Conservation (phyloP, 805 yeast species). For the Ogataea ramenticola region DNA sequence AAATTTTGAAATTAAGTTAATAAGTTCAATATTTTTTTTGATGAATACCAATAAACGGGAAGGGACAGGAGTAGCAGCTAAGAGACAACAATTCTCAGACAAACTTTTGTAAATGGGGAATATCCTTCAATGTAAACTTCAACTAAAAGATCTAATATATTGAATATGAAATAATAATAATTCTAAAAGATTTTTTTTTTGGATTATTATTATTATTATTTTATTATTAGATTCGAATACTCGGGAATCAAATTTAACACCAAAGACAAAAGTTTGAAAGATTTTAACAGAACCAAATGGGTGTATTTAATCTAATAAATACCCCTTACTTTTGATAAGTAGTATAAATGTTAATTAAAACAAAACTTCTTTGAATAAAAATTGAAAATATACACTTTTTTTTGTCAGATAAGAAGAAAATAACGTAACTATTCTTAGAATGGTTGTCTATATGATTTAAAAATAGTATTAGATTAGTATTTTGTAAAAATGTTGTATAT, state of each 20-base stretch:
- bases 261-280: constrained; percentile 17
- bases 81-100: constrained; percentile 2
- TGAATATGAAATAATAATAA: too few species aligned
- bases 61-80: constrained; percentile 4
- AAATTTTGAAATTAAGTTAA: background rate
- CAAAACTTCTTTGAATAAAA: constrained; percentile 1
- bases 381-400: constrained; percentile 6
- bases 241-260: constrained; percentile 23
- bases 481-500: too few species aligned
- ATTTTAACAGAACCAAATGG: constrained; percentile 4
- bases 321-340: constrained; percentile 5
- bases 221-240: constrained; percentile 6
- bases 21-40: constrained; percentile 5
- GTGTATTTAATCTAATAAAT: constrained; percentile 20
- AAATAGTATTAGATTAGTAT: too few species aligned
- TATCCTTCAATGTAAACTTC: constrained; percentile 26
- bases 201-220: background rate
- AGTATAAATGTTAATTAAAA: background rate
- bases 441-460: background rate
- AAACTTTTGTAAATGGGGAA: constrained; percentile 25
- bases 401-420: background rate
- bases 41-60: background rate
- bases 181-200: too few species aligned
- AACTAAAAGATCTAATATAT: background rate
- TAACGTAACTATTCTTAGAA: background rate